Percentiles rank a stretch among this genome's conserved stretches.
Evolutionary conservation across 257 asterid species (phyloP).

Genomic region (Leonotis leonurus): DNA sequence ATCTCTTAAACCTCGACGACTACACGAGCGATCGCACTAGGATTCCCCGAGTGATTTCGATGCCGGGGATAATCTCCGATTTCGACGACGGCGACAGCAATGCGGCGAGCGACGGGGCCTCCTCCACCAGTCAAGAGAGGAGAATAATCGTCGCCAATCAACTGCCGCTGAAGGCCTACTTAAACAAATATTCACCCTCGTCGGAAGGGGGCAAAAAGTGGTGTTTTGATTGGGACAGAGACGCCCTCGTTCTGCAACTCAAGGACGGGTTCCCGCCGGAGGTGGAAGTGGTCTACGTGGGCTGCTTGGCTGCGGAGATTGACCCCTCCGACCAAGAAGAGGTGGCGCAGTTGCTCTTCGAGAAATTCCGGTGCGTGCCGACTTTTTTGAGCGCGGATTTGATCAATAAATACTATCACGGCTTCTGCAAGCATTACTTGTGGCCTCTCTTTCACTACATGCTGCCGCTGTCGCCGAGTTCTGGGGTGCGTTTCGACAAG

Average conservation of each 20-base stretch:
- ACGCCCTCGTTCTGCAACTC: slow-evolving; percentile 55
- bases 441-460: slow-evolving; percentile 88
- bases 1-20: slow-evolving; percentile 62
- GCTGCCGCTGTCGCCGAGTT: slow-evolving; percentile 62
- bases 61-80: slow-evolving; percentile 63
- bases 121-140: slow-evolving; percentile 33
- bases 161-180: slow-evolving; percentile 53
- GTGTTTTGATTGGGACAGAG: slow-evolving; percentile 76
- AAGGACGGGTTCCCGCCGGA: slow-evolving; percentile 60
- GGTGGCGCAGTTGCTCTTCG: slow-evolving; percentile 50
- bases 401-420: slow-evolving; percentile 56
- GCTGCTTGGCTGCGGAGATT: slow-evolving; percentile 51
- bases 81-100: slow-evolving; percentile 27
- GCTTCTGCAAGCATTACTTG: slow-evolving; percentile 70
- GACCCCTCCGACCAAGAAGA: slow-evolving; percentile 69
- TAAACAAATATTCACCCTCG: slow-evolving; percentile 19
- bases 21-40: slow-evolving; percentile 58
- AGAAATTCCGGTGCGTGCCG: slow-evolving; percentile 72
- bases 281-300: slow-evolving; percentile 59
- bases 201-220: slow-evolving; percentile 26
- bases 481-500: slow-evolving; percentile 69
- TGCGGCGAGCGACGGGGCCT: slow-evolving; percentile 20
- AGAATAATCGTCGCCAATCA: slow-evolving; percentile 69
- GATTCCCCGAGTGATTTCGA: slow-evolving; percentile 60
- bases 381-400: slow-evolving; percentile 58